Evolutionary conservation across 1,284 basidiomycete species (phyloP).

Genomic region (Xerocomus amazonicus): DNA sequence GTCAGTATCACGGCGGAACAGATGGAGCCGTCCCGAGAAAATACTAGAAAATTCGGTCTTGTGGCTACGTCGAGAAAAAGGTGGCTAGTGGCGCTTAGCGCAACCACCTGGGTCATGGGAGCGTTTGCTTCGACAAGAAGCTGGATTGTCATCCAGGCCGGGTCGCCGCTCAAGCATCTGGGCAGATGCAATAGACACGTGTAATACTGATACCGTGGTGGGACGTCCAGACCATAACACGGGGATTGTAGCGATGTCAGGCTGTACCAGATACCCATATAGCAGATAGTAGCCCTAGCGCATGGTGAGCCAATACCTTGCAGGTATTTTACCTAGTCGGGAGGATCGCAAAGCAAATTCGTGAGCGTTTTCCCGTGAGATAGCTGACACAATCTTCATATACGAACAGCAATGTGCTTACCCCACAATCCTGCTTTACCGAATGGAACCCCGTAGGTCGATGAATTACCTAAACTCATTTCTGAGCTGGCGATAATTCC

Average conservation of each 20-base stretch:
- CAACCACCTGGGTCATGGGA: constrained; percentile 1
- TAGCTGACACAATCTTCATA: background rate
- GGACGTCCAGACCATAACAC: background rate
- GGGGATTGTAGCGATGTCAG: background rate
- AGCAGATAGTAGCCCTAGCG: background rate
- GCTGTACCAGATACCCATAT: background rate
- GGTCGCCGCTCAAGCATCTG: constrained; percentile 1
- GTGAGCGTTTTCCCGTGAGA: background rate
- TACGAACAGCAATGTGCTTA: constrained; percentile 23
- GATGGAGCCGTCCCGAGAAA: constrained; percentile 2
- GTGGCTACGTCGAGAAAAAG: background rate
- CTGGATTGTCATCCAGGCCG: background rate
- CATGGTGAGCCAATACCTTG: background rate
- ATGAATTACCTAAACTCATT: constrained; percentile 4
- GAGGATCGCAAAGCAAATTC: too few species aligned
- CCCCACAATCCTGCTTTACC: constrained; percentile 16
- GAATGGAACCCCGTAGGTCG: constrained; percentile 4
- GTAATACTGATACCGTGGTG: background rate
- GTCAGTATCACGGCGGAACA: background rate
- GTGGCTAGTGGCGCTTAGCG: too few species aligned
- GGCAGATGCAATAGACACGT: constrained; percentile 1
- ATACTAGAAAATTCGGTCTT: background rate
- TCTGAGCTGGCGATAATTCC: background rate
- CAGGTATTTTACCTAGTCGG: background rate
- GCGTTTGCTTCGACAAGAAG: background rate